These are phyloP conservation scores for Phlyctochytrium bullatum DNA, from an alignment of 192 early-diverging fungal genomes.

Conservation along the genomic window DNA sequence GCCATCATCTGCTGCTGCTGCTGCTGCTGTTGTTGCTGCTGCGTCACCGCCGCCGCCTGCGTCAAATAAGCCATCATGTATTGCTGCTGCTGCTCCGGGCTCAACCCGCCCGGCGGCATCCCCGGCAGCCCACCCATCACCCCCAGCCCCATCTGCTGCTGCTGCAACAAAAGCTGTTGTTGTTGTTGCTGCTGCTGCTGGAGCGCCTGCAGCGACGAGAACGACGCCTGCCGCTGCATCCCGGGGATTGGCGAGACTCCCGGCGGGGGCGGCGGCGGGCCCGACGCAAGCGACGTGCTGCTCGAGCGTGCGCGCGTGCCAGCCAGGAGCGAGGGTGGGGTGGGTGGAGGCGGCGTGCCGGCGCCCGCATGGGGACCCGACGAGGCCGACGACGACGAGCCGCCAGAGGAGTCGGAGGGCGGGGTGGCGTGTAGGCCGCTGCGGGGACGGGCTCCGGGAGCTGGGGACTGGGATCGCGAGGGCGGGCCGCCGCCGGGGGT, in stretches of 20 bases:
- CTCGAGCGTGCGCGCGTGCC: too few species aligned
- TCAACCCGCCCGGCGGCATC: background rate
- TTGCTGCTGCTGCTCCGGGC: background rate
- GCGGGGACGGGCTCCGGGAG: background rate
- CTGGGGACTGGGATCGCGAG: background rate
- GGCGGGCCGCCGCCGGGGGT: background rate
- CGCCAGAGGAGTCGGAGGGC: background rate
- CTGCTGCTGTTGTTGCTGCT: background rate
- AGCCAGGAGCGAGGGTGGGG: too few species aligned
- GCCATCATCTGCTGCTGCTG: conserved; percentile 1
- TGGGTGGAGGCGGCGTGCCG: background rate
- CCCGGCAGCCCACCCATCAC: too few species aligned
- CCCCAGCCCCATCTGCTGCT: background rate
- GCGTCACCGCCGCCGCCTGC: background rate
- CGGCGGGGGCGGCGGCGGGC: too few species aligned
- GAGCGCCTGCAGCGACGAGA: too few species aligned
- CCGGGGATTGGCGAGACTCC: too few species aligned
- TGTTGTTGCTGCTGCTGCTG: too few species aligned
- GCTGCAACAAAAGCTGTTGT: too few species aligned
- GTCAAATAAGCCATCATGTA: background rate
- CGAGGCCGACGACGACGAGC: background rate
- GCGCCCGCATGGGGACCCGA: background rate
- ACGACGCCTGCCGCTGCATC: too few species aligned
- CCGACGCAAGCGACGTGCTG: too few species aligned
- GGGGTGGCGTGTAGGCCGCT: background rate